phyloP scores from a whole-genome alignment of 2,329 filamentous ascomycete genomes.

The Diaporthe batatas region DNA sequence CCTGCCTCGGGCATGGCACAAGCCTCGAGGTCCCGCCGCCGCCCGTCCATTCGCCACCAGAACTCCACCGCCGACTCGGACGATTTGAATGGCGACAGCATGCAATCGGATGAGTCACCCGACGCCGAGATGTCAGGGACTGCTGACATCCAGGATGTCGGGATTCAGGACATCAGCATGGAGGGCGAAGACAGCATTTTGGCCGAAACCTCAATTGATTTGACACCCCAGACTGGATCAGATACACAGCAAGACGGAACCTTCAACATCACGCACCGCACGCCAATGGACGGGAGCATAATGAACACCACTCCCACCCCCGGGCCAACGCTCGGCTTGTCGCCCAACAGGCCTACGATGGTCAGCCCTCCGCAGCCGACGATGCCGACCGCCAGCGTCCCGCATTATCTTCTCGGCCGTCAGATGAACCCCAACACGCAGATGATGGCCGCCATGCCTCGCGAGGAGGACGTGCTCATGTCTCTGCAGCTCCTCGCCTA shows the following conservation, averaged over 20 bases:
- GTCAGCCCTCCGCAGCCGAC: constrained; percentile 81
- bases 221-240: constrained; percentile 83
- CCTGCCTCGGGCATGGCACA: constrained; percentile 66
- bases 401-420: constrained; percentile 83
- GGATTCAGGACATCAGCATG: constrained; percentile 85
- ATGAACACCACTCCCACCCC: constrained; percentile 78
- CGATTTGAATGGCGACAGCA: constrained; percentile 86
- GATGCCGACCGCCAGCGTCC: constrained; percentile 77
- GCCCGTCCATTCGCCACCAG: constrained; percentile 91
- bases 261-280: constrained; percentile 93
- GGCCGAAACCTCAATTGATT: constrained; percentile 78
- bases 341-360: constrained; percentile 78
- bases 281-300: constrained; percentile 86
- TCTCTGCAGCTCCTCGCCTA: constrained; percentile 96
- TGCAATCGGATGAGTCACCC: constrained; percentile 81
- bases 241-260: constrained; percentile 89
- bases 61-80: constrained; percentile 91
- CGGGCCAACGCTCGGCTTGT: constrained; percentile 78
- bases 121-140: constrained; percentile 85
- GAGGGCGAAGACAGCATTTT: constrained; percentile 86
- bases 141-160: constrained; percentile 84
- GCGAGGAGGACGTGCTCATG: constrained; percentile 98
- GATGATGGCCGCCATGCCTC: constrained; percentile 90
- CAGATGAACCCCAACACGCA: constrained; percentile 77
- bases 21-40: constrained; percentile 70